phyloP scores from a whole-genome alignment of 208 protist genomes.

The Dictyostelium gargantuum region DNA sequence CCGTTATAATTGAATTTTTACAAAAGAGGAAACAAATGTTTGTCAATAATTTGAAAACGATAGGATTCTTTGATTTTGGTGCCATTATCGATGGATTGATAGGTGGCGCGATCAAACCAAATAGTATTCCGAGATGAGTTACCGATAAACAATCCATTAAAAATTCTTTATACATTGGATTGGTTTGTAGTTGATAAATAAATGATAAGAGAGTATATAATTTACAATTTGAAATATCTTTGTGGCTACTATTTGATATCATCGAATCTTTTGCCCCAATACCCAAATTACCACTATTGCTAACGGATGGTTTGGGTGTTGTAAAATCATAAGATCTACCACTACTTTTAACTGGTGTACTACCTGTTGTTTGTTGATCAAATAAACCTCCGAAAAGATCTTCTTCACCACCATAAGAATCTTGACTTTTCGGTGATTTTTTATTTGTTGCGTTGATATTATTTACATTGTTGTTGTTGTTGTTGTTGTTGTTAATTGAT shows the following conservation, averaged over 20 bases:
- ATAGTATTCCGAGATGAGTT: neutral
- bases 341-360: neutral
- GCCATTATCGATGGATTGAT: neutral
- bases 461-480: neutral
- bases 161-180: neutral
- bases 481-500: neutral
- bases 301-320: neutral
- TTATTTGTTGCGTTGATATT: neutral
- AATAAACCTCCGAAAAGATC: neutral
- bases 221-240: neutral
- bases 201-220: neutral
- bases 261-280: neutral
- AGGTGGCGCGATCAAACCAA: neutral
- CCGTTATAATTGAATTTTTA: neutral
- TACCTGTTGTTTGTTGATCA: neutral
- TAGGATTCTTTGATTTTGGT: neutral
- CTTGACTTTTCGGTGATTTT: neutral
- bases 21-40: neutral
- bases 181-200: neutral
- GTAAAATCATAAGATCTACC: neutral
- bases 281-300: neutral
- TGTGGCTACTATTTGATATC: neutral
- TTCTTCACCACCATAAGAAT: neutral
- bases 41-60: neutral
- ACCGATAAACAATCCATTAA: neutral